Conservation (phyloP, 176 grass and related monocot species). For the Eleusine coracana region DNA sequence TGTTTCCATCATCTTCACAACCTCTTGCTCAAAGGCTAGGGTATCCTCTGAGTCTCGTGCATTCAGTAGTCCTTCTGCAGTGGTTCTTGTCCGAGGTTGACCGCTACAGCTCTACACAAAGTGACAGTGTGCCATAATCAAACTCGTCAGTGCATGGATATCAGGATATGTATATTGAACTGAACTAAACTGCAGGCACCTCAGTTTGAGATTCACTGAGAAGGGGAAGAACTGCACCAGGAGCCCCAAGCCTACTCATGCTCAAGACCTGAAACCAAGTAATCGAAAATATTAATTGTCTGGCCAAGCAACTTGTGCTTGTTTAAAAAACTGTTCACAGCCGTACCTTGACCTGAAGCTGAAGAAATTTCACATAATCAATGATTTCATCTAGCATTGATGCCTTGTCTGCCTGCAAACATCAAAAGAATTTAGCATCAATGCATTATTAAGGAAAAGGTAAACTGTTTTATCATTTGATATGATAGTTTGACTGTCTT, state of each 20-base stretch:
- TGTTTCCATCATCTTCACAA: constrained; percentile 76
- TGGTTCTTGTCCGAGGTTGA: constrained; percentile 35
- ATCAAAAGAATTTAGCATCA: constrained; percentile 11
- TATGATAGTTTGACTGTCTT: background rate
- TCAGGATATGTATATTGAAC: background rate
- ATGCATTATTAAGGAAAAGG: background rate
- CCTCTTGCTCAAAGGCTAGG: constrained; percentile 66
- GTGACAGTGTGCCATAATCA: constrained; percentile 2
- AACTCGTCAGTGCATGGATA: background rate
- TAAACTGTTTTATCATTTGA: background rate
- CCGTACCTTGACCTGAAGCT: constrained; percentile 90
- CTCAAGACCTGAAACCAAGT: constrained; percentile 74
- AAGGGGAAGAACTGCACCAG: constrained; percentile 83
- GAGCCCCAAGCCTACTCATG: constrained; percentile 87
- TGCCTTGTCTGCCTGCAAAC: constrained; percentile 81
- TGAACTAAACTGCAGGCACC: constrained; percentile 24
- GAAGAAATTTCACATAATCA: constrained; percentile 94
- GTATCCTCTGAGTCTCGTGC: constrained; percentile 44
- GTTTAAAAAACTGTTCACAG: constrained; percentile 15
- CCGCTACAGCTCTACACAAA: constrained; percentile 23
- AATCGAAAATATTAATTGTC: constrained; percentile 8
- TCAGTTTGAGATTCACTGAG: constrained; percentile 73
- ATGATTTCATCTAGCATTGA: constrained; percentile 93
- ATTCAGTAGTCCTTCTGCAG: constrained; percentile 32
- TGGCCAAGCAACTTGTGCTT: constrained; percentile 3